Conservation (phyloP, 2,329 filamentous ascomycete species). For the Cercospora sesami region DNA sequence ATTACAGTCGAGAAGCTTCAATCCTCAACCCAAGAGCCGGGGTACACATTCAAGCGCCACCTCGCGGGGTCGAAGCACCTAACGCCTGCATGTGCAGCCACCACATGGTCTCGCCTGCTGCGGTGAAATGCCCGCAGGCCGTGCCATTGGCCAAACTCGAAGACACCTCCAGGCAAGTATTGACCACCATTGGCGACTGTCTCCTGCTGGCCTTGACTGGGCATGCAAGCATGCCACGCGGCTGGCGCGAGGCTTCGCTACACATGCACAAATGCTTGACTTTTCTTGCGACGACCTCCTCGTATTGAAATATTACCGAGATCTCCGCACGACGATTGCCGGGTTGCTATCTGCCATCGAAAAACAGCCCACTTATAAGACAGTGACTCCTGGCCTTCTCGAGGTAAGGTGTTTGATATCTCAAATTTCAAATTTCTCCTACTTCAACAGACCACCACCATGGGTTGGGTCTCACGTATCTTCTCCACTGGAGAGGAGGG, state of each 20-base stretch:
- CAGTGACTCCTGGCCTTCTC: neutral
- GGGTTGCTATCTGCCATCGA: neutral
- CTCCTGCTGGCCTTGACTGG: neutral
- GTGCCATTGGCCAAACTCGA: neutral
- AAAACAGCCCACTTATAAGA: neutral
- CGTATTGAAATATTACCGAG: neutral
- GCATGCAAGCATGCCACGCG: neutral
- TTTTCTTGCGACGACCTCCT: neutral
- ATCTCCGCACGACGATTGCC: neutral
- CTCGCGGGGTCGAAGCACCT: neutral
- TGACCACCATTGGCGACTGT: neutral
- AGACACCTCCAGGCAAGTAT: neutral
- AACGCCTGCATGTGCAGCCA: neutral
- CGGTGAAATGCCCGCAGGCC: neutral
- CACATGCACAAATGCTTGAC: neutral
- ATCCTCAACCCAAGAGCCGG: neutral
- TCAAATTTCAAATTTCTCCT: neutral
- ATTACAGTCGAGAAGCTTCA: neutral
- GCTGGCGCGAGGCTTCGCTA: neutral
- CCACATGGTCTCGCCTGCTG: neutral
- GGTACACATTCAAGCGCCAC: neutral
- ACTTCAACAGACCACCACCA: neutral
- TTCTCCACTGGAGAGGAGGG: slow-evolving; percentile 11
- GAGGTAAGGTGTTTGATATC: neutral
- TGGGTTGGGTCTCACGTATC: slow-evolving; percentile 9